phyloP scores from a whole-genome alignment of 371 early-diverging fungal genomes.

The Apophysomyces elegans region DNA sequence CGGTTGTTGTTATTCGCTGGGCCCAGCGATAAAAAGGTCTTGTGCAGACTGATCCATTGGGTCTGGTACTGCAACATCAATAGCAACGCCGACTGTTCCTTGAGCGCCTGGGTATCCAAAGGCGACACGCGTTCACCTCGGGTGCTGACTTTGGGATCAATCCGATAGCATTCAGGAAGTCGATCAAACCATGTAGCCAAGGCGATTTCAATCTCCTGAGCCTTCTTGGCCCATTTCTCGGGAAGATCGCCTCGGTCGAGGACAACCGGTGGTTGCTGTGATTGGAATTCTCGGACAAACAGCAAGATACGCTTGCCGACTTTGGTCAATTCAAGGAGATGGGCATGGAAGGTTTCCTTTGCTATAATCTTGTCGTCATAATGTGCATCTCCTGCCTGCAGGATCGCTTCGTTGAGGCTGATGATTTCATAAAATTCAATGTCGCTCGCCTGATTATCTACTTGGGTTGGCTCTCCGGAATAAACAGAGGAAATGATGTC shows the following conservation, averaged over 20 bases:
- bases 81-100: slow-evolving; percentile 29
- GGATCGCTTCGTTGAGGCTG: slow-evolving; percentile 18
- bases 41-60: slow-evolving; percentile 38
- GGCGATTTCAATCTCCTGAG: slow-evolving; percentile 20
- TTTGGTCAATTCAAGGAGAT: slow-evolving; percentile 17
- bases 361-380: slow-evolving; percentile 21
- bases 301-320: slow-evolving; percentile 16
- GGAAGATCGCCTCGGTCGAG: background rate
- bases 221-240: slow-evolving; percentile 17
- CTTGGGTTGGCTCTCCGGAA: slow-evolving; percentile 19
- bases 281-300: slow-evolving; percentile 12
- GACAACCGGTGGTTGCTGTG: background rate
- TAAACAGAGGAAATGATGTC: slow-evolving; percentile 27
- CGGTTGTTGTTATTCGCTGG: slow-evolving; percentile 17
- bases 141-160: slow-evolving; percentile 14
- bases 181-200: slow-evolving; percentile 21
- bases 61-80: slow-evolving; percentile 37
- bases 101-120: slow-evolving; percentile 19
- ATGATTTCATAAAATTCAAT: slow-evolving; percentile 37
- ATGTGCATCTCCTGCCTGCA: slow-evolving; percentile 11
- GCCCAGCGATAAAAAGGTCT: slow-evolving; percentile 18
- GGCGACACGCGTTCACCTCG: background rate
- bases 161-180: slow-evolving; percentile 14
- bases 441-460: slow-evolving; percentile 29
- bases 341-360: slow-evolving; percentile 23